Percentiles rank a stretch among this genome's conserved stretches.
Conservation (phyloP, 441 rosid species). For the Sinapis alba region DNA sequence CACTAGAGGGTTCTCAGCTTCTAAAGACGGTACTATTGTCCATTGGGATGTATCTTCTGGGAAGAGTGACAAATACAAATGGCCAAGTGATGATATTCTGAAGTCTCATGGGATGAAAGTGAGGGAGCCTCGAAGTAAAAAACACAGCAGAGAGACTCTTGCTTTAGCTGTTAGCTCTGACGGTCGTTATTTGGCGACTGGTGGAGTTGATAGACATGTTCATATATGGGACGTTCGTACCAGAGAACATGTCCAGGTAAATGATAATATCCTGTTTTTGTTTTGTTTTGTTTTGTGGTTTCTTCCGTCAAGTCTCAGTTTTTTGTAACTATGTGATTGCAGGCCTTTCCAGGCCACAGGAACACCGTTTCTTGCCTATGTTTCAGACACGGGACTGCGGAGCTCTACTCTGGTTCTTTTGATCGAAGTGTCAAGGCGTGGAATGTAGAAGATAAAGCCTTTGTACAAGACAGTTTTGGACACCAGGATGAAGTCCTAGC, state of each 20-base stretch:
- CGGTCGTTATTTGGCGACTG: constrained; percentile 92
- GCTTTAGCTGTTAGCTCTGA: constrained; percentile 92
- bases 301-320: constrained; percentile 1
- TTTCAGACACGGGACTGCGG: constrained; percentile 85
- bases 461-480: constrained; percentile 74
- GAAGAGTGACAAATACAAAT: constrained; percentile 62
- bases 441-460: constrained; percentile 91
- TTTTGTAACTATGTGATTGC: constrained; percentile 38
- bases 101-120: constrained; percentile 77
- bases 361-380: constrained; percentile 82
- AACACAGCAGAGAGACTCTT: constrained; percentile 75
- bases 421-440: constrained; percentile 89
- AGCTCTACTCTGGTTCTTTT: constrained; percentile 97
- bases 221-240: constrained; percentile 97
- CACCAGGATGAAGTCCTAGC: constrained; percentile 83
- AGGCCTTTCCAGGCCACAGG: constrained; percentile 96
- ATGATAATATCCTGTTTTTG: neutral
- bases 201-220: constrained; percentile 94
- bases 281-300: neutral
- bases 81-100: constrained; percentile 80
- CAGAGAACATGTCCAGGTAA: constrained; percentile 81
- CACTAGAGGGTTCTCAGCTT: constrained; percentile 81
- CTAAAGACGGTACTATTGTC: constrained; percentile 82
- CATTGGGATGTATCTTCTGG: constrained; percentile 92
- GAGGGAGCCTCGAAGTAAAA: constrained; percentile 65